These are phyloP conservation scores for Syncephalastrum sp. DNA, from an alignment of 371 early-diverging fungal genomes.

Conservation along the genomic window DNA sequence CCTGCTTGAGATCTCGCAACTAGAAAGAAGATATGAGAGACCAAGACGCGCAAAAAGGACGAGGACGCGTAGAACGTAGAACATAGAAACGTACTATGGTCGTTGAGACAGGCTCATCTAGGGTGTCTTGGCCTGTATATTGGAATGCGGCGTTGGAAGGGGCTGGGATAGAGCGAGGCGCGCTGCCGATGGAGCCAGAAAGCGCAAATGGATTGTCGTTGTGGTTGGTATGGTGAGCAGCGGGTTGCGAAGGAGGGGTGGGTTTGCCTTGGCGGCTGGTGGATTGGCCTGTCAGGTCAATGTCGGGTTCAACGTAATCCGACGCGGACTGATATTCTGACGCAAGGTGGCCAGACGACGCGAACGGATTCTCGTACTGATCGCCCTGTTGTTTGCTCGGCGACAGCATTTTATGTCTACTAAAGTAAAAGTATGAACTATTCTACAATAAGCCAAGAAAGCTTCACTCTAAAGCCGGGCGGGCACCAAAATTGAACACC, in stretches of 20 bases:
- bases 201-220: constrained; percentile 21
- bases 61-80: not conserved
- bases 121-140: constrained; percentile 63
- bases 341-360: constrained; percentile 5
- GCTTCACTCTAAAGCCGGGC: too few relatives aligned
- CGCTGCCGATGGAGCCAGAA: constrained; percentile 24
- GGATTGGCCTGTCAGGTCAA: constrained; percentile 29
- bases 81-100: constrained; percentile 62
- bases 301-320: constrained; percentile 28
- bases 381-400: constrained; percentile 13
- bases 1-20: constrained; percentile 77
- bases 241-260: constrained; percentile 1
- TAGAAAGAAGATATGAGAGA: constrained; percentile 16
- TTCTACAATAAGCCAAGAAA: too few relatives aligned
- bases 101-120: constrained; percentile 90
- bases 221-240: constrained; percentile 1
- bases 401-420: constrained; percentile 13
- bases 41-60: not conserved
- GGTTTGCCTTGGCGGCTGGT: constrained; percentile 10
- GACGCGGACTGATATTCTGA: constrained; percentile 1
- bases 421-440: too few relatives aligned
- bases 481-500: too few relatives aligned
- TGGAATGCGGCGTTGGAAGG: constrained; percentile 1
- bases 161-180: constrained; percentile 3
- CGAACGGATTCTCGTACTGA: constrained; percentile 20